Base-by-base conservation (phyloP, 805 yeast genomes). In the Zygotorulaspora danielsina region DNA sequence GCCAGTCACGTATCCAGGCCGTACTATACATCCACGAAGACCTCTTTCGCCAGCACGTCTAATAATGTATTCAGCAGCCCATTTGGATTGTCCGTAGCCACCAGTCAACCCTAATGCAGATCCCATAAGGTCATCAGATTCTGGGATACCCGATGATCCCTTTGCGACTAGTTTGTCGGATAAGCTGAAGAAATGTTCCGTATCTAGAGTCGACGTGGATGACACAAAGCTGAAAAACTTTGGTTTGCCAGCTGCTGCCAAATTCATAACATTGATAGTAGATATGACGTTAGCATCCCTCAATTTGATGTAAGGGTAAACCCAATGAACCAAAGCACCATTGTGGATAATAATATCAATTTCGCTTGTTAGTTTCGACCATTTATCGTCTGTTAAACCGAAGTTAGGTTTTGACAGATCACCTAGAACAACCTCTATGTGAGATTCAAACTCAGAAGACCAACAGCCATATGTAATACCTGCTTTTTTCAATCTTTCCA, bases 301-400 rank as follows among this genome's bases (percentile, higher is more conserved):
- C 55, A 93, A 70, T 49, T 84, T 85, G 34, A 82, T 67, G 65
- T 93, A 93, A 19, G 98, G 97, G 62, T 84, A 93, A 2, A 89
- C 96, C 99, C 99, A 93, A 63, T 93, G 98, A 26, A 93, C 99
- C 46, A 89, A 71, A 12, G 99, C 99, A 69, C 97, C 98, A 53
- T 93, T 93, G 64, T 93, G 99, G 46, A 93, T 76, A 37, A 93
- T 79, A 3, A 81, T 81, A 62, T 94, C 98, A 42, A 90, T 70
- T 1, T 69, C 65, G 11, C 74, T 63, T 7, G 78, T 66, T 43
- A 93, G 72, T 6, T 54, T 34, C 1, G 50, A 31, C 95, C 96
- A 93, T 21, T 68, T 66, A 3, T 53, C 60, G 24, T 72, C 71
- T 12, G 65, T 50, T 38, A 86, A 55, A 0, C 97, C 98, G 59